Base-by-base conservation (phyloP, 2,329 filamentous ascomycete genomes). In the Claviceps sorghi region DNA sequence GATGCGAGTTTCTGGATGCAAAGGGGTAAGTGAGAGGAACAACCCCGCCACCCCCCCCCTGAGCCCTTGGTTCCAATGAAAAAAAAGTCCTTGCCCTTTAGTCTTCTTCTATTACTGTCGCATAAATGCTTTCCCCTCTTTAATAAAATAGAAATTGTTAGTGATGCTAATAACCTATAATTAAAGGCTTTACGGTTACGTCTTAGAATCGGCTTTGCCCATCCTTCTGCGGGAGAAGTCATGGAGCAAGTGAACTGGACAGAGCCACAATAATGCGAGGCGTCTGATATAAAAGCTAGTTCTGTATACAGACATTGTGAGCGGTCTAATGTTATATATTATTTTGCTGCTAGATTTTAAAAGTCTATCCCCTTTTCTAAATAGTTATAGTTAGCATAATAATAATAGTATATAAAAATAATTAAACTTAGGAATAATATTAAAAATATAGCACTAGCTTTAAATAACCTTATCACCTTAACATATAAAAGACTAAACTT, bases 181-280 rank as follows among this genome's bases (percentile, higher is more conserved):
- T 43, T 58, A 36, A 61, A 96, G 93, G 77, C 85, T 58, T 78
- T 98, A 57, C 82, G 91, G 56, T 73, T 98, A 60, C 83, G 93
- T 63, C 73, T 98, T 62, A 89, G 89, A 69, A 80, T 98, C 62
- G 82, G 80, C 53, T 97, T 89, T 66, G 73, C 79, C 36, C 85
- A 86, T 66, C 80, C 84, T 53, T 78, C 79, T 53, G 79, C 75
- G 26, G 82, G 82, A 50, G 78, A 84, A 56, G 76, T 94, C 19
- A 84, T 85, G 65, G 93, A 98, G 63, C 90, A 97, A 70, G 89
- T 97, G 54, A 94, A 96, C 72, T 98, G 93, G 93, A 84, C 86
- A 32, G 93, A 98, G 69, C 83, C 88, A 52, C 74, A 70, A 50
- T 72, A 57, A 55, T 45, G 4, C 10, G 19, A 17, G 2, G 11